Evolutionary conservation across 2,329 filamentous ascomycete species (phyloP).

Genomic region (Zalaria obscura): DNA sequence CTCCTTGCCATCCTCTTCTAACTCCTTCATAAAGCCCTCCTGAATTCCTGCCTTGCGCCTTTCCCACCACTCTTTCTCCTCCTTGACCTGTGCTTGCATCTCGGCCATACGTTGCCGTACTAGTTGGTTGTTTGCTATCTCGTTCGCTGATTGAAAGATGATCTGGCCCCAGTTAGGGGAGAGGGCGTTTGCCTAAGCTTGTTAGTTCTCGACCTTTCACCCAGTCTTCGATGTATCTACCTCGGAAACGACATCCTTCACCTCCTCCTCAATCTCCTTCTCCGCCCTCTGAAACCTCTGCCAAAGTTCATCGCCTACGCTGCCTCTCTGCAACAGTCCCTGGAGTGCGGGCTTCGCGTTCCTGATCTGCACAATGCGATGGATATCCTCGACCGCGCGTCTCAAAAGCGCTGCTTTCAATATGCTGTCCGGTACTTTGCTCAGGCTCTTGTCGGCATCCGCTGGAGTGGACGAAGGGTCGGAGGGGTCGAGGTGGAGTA

Average conservation of each 20-base stretch:
- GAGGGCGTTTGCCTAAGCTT: constrained; percentile 70
- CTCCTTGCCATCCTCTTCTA: constrained; percentile 43
- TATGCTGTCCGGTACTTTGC: constrained; percentile 65
- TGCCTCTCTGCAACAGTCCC: constrained; percentile 71
- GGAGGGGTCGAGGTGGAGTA: constrained; percentile 62
- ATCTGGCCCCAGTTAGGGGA: constrained; percentile 78
- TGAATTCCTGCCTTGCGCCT: constrained; percentile 62
- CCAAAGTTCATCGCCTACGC: constrained; percentile 91
- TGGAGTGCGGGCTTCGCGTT: constrained; percentile 79
- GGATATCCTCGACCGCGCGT: constrained; percentile 84
- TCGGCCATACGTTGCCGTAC: constrained; percentile 63
- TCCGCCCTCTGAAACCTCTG: constrained; percentile 83
- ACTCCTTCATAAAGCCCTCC: constrained; percentile 70
- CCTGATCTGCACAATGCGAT: constrained; percentile 77
- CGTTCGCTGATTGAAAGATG: constrained; percentile 96
- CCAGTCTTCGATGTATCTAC: constrained; percentile 31
- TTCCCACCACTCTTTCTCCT: constrained; percentile 88
- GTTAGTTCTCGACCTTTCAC: neutral
- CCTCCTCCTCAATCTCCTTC: constrained; percentile 94
- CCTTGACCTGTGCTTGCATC: constrained; percentile 53
- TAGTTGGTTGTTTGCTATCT: constrained; percentile 75
- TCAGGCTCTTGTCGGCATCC: constrained; percentile 48
- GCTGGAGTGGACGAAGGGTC: constrained; percentile 28
- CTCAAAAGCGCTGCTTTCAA: constrained; percentile 78
- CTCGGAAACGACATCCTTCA: constrained; percentile 87